Evolutionary conservation across 345 rosid genomes (phyloP).

Genomic region (Clausena lansium): DNA sequence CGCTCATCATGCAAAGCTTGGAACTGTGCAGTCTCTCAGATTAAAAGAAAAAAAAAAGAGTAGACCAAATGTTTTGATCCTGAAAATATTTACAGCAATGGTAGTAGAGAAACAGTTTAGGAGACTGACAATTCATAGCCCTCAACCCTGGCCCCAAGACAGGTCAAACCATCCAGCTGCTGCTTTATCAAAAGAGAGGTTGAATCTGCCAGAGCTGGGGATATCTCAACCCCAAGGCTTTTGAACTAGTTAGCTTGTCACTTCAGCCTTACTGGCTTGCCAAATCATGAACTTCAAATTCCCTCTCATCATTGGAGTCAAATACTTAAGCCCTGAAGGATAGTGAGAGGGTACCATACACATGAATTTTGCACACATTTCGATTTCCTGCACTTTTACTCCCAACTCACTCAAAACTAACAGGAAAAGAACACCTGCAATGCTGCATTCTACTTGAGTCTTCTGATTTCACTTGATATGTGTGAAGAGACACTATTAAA

Average conservation of each 20-base stretch:
- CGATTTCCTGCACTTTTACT: background rate
- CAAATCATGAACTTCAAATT: background rate
- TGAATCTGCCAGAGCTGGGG: background rate
- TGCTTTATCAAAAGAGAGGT: background rate
- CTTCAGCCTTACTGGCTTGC: background rate
- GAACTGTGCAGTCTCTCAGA: background rate
- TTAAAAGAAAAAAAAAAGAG: background rate
- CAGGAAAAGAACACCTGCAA: background rate
- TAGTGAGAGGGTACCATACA: background rate
- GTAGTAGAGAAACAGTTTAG: background rate
- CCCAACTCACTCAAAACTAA: background rate
- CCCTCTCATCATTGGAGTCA: background rate
- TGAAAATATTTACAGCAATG: background rate
- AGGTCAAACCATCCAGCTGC: background rate
- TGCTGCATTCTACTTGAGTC: background rate
- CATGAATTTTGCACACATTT: background rate
- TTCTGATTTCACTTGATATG: background rate
- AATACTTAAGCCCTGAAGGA: background rate
- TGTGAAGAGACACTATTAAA: background rate
- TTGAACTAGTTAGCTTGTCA: slow-evolving; percentile 2
- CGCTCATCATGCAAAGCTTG: background rate
- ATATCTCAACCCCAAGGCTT: background rate
- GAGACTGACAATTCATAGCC: background rate
- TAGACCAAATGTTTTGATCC: background rate
- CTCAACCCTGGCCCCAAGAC: background rate